Evolutionary conservation across 768 basidiomycete species (phyloP).

Genomic region (Pleurotus platypus): DNA sequence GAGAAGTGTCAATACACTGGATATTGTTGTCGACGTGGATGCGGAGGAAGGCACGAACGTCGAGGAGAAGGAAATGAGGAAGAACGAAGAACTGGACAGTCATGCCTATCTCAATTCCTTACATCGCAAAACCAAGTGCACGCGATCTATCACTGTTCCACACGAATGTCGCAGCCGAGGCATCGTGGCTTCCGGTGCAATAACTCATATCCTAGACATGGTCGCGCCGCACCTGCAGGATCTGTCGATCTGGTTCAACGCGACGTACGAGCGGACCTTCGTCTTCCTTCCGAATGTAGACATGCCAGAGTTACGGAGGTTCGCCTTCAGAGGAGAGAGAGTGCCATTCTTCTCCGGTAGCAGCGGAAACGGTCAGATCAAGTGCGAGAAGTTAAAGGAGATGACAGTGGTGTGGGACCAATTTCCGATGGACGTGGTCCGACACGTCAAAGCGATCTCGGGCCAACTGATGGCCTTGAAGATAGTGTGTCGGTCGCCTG

Average conservation of each 20-base stretch:
- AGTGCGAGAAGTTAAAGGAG: not conserved
- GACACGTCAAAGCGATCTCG: not conserved
- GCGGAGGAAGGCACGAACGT: not conserved
- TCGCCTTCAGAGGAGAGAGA: not conserved
- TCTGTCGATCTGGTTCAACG: conserved; percentile 1
- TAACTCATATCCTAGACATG: not conserved
- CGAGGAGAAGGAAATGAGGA: not conserved
- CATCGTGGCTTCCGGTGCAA: not conserved
- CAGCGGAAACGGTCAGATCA: not conserved
- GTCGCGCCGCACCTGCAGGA: not conserved
- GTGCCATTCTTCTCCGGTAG: not conserved
- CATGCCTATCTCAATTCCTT: not conserved
- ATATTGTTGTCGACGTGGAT: not conserved
- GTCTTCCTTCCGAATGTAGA: not conserved
- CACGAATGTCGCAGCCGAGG: not conserved
- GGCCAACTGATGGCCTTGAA: not conserved
- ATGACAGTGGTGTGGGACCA: conserved; percentile 1
- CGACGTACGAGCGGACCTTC: conserved; percentile 1
- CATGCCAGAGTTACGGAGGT: not conserved
- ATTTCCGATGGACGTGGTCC: not conserved
- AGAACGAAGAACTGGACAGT: not conserved
- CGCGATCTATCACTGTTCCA: not conserved
- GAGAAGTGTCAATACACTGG: not conserved
- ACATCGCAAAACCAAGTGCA: not conserved
- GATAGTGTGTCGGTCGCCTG: not conserved